A percentile compares a stretch with the other conserved stretches of the same genome.
Conservation (phyloP, 805 yeast genomes). For the Metschnikowia koreensis region DNA sequence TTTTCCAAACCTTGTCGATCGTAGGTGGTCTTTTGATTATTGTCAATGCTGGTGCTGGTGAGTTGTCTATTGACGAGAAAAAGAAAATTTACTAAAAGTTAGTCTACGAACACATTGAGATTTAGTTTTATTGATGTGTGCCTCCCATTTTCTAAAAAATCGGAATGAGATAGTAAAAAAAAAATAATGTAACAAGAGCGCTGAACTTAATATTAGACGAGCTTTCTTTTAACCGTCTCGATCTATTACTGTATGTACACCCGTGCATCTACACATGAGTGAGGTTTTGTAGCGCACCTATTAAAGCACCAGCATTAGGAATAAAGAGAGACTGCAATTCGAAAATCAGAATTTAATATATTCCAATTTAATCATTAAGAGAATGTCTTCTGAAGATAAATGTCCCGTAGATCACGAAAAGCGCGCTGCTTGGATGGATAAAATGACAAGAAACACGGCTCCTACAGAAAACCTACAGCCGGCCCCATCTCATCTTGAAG, state of each 20-base stretch:
- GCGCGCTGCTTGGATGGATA: conserved; percentile 17
- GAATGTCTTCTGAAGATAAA: conserved; percentile 11
- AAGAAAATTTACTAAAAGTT: conserved; percentile 71
- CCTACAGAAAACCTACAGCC: not conserved
- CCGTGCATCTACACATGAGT: not conserved
- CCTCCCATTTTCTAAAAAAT: not conserved
- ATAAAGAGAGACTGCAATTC: not conserved
- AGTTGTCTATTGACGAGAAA: conserved; percentile 89
- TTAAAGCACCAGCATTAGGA: not conserved
- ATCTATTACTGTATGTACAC: not conserved
- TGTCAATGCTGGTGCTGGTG: conserved; percentile 96
- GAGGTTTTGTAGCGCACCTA: not conserved
- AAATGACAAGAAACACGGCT: conserved; percentile 5
- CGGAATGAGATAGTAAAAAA: not conserved
- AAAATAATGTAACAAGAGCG: not conserved
- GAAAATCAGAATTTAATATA: not conserved
- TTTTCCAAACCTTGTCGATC: conserved; percentile 90
- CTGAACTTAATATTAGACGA: not conserved
- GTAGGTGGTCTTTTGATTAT: conserved; percentile 91
- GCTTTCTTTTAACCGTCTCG: not conserved
- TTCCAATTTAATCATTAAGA: not conserved
- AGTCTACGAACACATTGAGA: not conserved
- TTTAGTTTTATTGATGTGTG: not conserved
- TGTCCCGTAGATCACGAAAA: conserved; percentile 21
- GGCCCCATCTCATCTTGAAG: not conserved